Base-by-base conservation (phyloP, 2,329 filamentous ascomycete species). In the Diaporthe longicolla region DNA sequence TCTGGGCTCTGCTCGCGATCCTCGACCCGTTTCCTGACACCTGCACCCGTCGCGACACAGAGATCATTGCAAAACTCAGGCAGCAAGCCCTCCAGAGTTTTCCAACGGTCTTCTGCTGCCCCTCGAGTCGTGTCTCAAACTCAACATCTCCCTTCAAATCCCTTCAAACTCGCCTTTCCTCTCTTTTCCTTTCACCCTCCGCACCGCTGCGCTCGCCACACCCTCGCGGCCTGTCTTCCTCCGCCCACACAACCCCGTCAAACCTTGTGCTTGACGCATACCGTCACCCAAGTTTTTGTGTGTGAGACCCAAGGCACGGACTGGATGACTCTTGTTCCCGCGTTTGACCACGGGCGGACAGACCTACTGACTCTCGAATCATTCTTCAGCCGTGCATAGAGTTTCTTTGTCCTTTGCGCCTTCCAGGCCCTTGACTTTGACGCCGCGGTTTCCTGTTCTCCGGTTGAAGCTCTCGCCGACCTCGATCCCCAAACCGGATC, bases 41-140 rank as follows among this genome's bases (percentile, higher is more conserved):
- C 48, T 69, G 54, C 66, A 59, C 55, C 45, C 58, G 55, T 69
- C 71, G 54, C 66, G 71, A 73, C 63, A 71, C 63, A 75, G 68
- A 66, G 71, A 75, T 71, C 66, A 73, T 52, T 65, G 66, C 61
- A 66, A 66, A 66, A 66, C 63, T 66, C 63, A 52, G 55, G 59
- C 65, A 69, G 52, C 48, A 54, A 40, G 21, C 29, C 29, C 59
- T 52, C 57, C 43, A 69, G 70, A 68, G 58, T 72, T 70, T 71
- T 73, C 57, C 59, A 66, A 55, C 57, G 40, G 19, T 68, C 58
- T 58, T 68, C 58, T 69, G 61, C 35, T 61, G 71, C 65, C 63
- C 74, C 54, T 75, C 74, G 74, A 73, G 74, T 73, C 66, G 74
- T 73, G 74, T 75, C 66, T 75, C 65, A 66, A 48, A 65, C 26